Evolutionary conservation across 768 basidiomycete genomes (phyloP).

Genomic region (Lentinus tigrinus): DNA sequence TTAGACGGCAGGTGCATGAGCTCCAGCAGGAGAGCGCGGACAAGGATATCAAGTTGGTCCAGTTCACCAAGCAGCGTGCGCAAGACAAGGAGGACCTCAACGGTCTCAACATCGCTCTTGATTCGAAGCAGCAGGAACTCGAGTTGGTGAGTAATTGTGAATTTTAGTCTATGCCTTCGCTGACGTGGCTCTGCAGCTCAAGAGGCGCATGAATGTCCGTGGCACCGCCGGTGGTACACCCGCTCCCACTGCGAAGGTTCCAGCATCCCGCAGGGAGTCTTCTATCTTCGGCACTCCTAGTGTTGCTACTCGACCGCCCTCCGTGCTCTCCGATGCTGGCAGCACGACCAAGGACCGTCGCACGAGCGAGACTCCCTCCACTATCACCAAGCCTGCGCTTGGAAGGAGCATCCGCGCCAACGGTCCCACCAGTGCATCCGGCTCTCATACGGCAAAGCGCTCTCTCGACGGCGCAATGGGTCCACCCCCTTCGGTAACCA

Average conservation of each 20-base stretch:
- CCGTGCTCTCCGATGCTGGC: slow-evolving; percentile 52
- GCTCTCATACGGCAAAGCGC: slow-evolving; percentile 14
- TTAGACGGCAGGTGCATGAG: slow-evolving; percentile 62
- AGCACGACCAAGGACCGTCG: slow-evolving; percentile 38
- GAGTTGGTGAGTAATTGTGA: slow-evolving; percentile 62
- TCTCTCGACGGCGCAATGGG: slow-evolving; percentile 46
- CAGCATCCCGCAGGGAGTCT: slow-evolving; percentile 51
- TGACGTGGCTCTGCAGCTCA: slow-evolving; percentile 30
- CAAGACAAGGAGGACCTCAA: slow-evolving; percentile 75
- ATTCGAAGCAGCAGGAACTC: slow-evolving; percentile 92
- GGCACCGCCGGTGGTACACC: slow-evolving; percentile 58
- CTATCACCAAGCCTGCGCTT: slow-evolving; percentile 37
- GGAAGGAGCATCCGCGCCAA: slow-evolving; percentile 53
- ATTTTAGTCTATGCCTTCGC: not conserved
- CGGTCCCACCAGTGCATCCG: slow-evolving; percentile 17
- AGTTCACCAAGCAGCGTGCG: slow-evolving; percentile 63
- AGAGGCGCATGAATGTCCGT: slow-evolving; percentile 58
- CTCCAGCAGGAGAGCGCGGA: slow-evolving; percentile 81
- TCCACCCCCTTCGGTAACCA: slow-evolving; percentile 38
- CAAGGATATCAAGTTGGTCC: slow-evolving; percentile 77
- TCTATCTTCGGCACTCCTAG: slow-evolving; percentile 55
- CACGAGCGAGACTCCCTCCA: slow-evolving; percentile 34
- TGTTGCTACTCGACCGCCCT: slow-evolving; percentile 49
- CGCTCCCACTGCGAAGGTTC: slow-evolving; percentile 33
- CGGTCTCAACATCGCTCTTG: slow-evolving; percentile 88